Evolutionary conservation across 192 early-diverging fungal species (phyloP).

Genomic region (Mortierella antarctica): DNA sequence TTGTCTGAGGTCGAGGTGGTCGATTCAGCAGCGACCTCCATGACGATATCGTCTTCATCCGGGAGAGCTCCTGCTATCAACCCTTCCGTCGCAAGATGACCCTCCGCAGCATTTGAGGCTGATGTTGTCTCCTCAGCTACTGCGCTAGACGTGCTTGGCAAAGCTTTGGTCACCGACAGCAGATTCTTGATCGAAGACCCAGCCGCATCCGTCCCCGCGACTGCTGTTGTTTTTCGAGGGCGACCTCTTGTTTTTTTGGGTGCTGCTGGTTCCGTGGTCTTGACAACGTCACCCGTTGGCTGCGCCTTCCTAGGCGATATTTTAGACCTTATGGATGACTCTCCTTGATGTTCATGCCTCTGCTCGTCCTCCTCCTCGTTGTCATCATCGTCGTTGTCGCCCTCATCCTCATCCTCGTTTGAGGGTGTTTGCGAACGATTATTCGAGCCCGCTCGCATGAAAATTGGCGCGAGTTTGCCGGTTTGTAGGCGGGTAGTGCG

Average conservation of each 20-base stretch:
- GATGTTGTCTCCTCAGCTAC: background rate
- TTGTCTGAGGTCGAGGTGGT: background rate
- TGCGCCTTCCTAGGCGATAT: background rate
- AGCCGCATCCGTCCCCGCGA: background rate
- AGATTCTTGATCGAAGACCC: background rate
- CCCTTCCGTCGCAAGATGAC: background rate
- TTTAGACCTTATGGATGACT: background rate
- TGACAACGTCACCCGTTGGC: background rate
- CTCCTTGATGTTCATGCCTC: background rate
- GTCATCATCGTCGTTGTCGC: background rate
- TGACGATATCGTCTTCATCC: background rate
- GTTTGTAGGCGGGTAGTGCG: background rate
- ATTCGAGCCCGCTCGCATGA: background rate
- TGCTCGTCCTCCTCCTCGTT: background rate
- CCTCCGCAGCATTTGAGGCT: background rate
- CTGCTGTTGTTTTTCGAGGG: slow-evolving; percentile 1
- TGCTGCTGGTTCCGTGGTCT: background rate
- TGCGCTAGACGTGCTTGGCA: background rate
- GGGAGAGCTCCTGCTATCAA: background rate
- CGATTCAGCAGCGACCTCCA: background rate
- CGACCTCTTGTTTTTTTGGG: slow-evolving; percentile 14
- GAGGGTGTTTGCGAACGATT: background rate
- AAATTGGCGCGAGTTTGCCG: slow-evolving; percentile 15
- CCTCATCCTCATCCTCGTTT: background rate
- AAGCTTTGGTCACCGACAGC: background rate